Percentiles rank a stretch among this genome's conserved stretches.
Conservation (phyloP, 441 rosid species). For the Capsella rubella region DNA sequence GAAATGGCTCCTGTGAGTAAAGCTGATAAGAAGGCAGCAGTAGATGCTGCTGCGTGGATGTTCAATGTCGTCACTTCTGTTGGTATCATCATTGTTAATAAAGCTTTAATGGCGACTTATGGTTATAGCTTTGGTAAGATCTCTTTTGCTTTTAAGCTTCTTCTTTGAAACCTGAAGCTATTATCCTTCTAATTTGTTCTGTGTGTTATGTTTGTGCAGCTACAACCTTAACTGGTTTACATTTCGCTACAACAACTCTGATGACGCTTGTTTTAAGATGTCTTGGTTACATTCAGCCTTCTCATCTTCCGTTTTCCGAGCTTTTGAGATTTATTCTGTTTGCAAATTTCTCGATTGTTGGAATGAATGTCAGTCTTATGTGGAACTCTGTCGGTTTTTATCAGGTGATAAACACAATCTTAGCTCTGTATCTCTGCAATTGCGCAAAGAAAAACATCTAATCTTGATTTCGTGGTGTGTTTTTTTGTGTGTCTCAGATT, state of each 20-base stretch:
- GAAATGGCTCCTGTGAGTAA: constrained; percentile 63
- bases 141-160: background rate
- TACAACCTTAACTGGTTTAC: constrained; percentile 77
- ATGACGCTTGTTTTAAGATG: constrained; percentile 65
- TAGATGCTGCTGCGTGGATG: constrained; percentile 84
- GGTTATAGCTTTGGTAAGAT: constrained; percentile 76
- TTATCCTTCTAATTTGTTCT: background rate
- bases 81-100: constrained; percentile 78
- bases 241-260: constrained; percentile 68
- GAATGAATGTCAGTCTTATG: constrained; percentile 84
- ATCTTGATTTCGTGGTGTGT: constrained; percentile 25
- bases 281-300: constrained; percentile 75
- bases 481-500: constrained; percentile 51
- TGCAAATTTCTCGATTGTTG: constrained; percentile 79
- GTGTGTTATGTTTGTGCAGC: constrained; percentile 48
- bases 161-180: background rate
- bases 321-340: constrained; percentile 67
- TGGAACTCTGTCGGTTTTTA: constrained; percentile 86
- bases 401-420: constrained; percentile 51
- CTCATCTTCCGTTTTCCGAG: constrained; percentile 71
- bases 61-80: constrained; percentile 85
- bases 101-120: constrained; percentile 81
- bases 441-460: background rate
- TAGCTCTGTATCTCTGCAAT: background rate
- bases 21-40: constrained; percentile 71